Conservation (phyloP, 495 filamentous ascomycete genomes). For the Podospora pseudopauciseta region DNA sequence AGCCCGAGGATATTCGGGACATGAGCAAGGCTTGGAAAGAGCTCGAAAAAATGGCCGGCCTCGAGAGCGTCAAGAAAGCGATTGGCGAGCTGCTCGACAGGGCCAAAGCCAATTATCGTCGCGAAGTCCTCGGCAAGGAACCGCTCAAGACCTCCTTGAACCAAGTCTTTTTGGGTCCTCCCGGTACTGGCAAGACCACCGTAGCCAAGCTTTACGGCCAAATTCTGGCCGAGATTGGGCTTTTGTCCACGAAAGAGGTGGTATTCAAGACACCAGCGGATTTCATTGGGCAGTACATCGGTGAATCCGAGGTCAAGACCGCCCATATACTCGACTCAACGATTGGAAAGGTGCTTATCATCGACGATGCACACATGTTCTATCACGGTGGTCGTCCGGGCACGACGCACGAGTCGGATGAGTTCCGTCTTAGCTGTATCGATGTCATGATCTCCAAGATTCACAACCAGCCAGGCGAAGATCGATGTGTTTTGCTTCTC, state of each 20-base stretch:
- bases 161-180: slow-evolving; percentile 63
- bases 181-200: slow-evolving; percentile 73
- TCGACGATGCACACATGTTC: slow-evolving; percentile 64
- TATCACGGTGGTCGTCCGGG: slow-evolving; percentile 2
- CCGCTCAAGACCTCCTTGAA: slow-evolving; percentile 59
- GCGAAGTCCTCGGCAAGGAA: slow-evolving; percentile 57
- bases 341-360: slow-evolving; percentile 66
- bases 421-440: slow-evolving; percentile 56
- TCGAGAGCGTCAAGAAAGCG: slow-evolving; percentile 54
- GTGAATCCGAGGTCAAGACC: slow-evolving; percentile 62
- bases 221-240: slow-evolving; percentile 57
- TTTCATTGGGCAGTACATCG: slow-evolving; percentile 59
- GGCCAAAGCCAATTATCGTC: slow-evolving; percentile 54
- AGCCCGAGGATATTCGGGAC: slow-evolving; percentile 46
- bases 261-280: slow-evolving; percentile 64
- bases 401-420: slow-evolving; percentile 32
- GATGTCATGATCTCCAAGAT: slow-evolving; percentile 73
- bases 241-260: slow-evolving; percentile 59
- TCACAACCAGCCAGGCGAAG: slow-evolving; percentile 65
- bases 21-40: slow-evolving; percentile 51
- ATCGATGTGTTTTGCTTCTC: slow-evolving; percentile 67
- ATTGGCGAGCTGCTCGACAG: slow-evolving; percentile 48
- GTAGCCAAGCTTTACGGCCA: slow-evolving; percentile 70
- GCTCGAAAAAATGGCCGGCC: slow-evolving; percentile 53
- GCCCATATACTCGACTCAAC: slow-evolving; percentile 62